Evolutionary conservation across 306 rosid genomes (phyloP), one percentile per base, ranked within the genome.

Genomic region (Lotus japonicus): DNA sequence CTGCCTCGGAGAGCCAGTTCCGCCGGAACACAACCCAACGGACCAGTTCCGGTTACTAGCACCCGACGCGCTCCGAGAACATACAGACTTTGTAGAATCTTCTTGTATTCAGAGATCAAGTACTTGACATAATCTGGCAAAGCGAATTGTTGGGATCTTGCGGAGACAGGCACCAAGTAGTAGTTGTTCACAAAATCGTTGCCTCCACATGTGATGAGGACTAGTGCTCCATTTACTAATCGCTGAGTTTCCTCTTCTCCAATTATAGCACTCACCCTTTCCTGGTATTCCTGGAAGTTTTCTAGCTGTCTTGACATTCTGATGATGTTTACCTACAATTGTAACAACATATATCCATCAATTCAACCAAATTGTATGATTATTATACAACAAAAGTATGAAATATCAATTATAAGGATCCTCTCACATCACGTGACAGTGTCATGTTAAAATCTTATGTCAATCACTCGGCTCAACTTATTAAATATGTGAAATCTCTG

Each of bases 181-280:
- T 81, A 86, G 79, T 86, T 83, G 74, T 84, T 86, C 19, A 86
- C 91, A 52, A 86, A 86, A 58, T 84, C 91, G 59, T 79, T 86
- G 58, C 86, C 86, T 14, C 85, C 83, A 2, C 81, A 82, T 0
- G 77, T 76, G 76, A 84, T 74, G 14, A 84, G 88, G 53, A 81
- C 73, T 0, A 84, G 83, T 6, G 86, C 80, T 67, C 61, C 74
- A 39, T 68, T 75, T 46, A 83, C 75, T 3, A 79, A 76, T 73
- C 55, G 23, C 62, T 16, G 50, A 11, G 85, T 58, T 26, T 46
- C 35, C 2, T 26, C 33, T 4, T 54, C 43, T 45, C 91, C 85
- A 9, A 76, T 76, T 1, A 73, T 56, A 38, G 64, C 83, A 17
- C 48, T 39, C 60, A 83, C 81, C 56, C 86, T 66, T 69, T 19